These are phyloP conservation scores for Smallanthus sonchifolius DNA, from an alignment of 129 eudicot species.

Conservation along the genomic window DNA sequence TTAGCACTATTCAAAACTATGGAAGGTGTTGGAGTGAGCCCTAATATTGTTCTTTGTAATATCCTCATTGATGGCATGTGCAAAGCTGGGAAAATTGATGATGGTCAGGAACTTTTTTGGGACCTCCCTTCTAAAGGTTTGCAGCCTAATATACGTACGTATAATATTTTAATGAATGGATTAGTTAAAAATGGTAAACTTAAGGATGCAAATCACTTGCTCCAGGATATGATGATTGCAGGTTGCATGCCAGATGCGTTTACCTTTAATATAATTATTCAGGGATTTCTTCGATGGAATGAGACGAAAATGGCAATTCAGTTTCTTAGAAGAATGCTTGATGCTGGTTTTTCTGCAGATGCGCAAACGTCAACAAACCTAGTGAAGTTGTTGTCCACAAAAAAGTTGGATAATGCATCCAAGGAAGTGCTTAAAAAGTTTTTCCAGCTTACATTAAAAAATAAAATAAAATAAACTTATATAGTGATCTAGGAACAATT, in stretches of 20 bases:
- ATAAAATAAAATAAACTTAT: conserved; percentile 13
- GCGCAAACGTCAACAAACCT: conserved; percentile 17
- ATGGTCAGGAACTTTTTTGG: conserved; percentile 19
- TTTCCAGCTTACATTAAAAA: conserved; percentile 8
- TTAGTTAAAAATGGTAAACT: conserved; percentile 26
- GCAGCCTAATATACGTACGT: conserved; percentile 31
- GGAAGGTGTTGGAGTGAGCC: conserved; percentile 27
- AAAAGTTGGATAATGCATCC: conserved; percentile 19
- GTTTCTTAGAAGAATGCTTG: conserved; percentile 29
- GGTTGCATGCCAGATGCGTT: conserved; percentile 37
- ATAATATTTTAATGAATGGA: conserved; percentile 30
- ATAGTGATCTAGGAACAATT: neutral
- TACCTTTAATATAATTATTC: conserved; percentile 33
- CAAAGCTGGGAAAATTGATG: conserved; percentile 29
- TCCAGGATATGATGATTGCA: conserved; percentile 29
- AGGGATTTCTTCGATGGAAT: conserved; percentile 29
- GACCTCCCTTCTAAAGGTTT: conserved; percentile 26
- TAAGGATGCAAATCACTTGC: conserved; percentile 26
- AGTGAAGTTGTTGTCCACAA: conserved; percentile 6
- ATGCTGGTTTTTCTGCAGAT: conserved; percentile 34
- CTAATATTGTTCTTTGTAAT: conserved; percentile 31
- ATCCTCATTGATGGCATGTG: conserved; percentile 35
- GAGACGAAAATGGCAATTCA: conserved; percentile 24
- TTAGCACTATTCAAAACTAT: conserved; percentile 3
- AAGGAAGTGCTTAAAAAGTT: conserved; percentile 35